Percentiles rank a stretch among this genome's conserved stretches.
Conservation (phyloP, 192 early-diverging fungal species). For the Coemansia javaensis region DNA sequence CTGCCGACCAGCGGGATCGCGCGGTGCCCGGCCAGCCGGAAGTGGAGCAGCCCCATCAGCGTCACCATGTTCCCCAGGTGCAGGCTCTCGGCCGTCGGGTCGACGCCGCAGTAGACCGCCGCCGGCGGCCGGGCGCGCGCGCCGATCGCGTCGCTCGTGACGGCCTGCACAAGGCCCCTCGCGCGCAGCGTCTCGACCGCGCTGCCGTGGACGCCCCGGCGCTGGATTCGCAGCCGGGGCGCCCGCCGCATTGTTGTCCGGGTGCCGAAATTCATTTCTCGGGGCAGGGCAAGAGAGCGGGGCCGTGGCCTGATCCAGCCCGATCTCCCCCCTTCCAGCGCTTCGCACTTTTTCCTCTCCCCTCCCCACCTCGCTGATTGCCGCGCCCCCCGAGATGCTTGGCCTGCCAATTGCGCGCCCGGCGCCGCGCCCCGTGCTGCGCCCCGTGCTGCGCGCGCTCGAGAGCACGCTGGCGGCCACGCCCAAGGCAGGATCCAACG, state of each 20-base stretch:
- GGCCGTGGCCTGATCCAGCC: neutral
- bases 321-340: no score
- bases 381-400: neutral
- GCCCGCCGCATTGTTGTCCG: neutral
- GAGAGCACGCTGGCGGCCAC: conserved; percentile 25
- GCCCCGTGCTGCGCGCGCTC: conserved; percentile 9
- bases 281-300: neutral
- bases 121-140: conserved; percentile 3
- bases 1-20: conserved; percentile 84
- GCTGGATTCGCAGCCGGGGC: neutral
- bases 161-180: conserved; percentile 52
- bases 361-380: neutral
- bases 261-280: no score
- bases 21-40: conserved; percentile 75
- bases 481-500: no score
- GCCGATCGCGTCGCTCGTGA: conserved; percentile 49
- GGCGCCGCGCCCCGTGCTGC: neutral
- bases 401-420: neutral
- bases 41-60: conserved; percentile 81
- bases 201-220: conserved; percentile 23
- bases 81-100: conserved; percentile 86
- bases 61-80: conserved; percentile 89
- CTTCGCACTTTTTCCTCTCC: neutral
- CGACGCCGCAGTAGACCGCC: conserved; percentile 84
- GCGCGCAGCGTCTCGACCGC: conserved; percentile 40